phyloP scores from a whole-genome alignment of 345 rosid species.

The Eucalyptus camaldulensis region DNA sequence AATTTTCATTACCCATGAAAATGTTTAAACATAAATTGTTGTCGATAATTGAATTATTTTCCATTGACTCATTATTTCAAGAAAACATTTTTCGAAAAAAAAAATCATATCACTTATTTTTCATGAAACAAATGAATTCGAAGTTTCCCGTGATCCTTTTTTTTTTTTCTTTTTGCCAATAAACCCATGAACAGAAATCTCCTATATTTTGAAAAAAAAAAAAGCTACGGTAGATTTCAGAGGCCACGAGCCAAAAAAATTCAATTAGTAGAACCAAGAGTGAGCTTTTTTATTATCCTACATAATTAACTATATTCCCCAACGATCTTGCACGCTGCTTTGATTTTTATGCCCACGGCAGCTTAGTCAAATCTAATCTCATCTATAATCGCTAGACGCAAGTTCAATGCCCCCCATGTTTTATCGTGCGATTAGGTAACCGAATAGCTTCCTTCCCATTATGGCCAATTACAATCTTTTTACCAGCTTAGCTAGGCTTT shows the following conservation, averaged over 20 bases:
- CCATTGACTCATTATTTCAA: too few species aligned
- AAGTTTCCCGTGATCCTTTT: too few species aligned
- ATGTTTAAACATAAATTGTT: too few species aligned
- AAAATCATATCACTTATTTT: too few species aligned
- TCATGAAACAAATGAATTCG: too few species aligned
- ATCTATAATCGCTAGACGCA: not conserved
- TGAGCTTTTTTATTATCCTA: not conserved
- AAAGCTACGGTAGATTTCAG: not conserved
- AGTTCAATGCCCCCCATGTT: not conserved
- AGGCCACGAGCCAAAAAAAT: not conserved
- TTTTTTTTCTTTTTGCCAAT: too few species aligned
- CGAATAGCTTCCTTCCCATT: not conserved
- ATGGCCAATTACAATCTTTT: not conserved
- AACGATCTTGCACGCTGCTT: not conserved
- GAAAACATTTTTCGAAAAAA: too few species aligned
- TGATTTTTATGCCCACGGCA: not conserved
- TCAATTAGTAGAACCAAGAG: not conserved
- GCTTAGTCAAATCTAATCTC: not conserved
- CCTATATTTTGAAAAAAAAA: too few species aligned
- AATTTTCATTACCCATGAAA: too few species aligned
- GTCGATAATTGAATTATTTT: too few species aligned
- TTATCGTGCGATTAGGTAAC: not conserved
- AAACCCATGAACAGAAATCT: too few species aligned
- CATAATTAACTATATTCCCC: not conserved
- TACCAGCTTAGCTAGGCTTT: not conserved